Evolutionary conservation across 1,139 yeast genomes (phyloP).

Genomic region (Debaryomyces coudertii): DNA sequence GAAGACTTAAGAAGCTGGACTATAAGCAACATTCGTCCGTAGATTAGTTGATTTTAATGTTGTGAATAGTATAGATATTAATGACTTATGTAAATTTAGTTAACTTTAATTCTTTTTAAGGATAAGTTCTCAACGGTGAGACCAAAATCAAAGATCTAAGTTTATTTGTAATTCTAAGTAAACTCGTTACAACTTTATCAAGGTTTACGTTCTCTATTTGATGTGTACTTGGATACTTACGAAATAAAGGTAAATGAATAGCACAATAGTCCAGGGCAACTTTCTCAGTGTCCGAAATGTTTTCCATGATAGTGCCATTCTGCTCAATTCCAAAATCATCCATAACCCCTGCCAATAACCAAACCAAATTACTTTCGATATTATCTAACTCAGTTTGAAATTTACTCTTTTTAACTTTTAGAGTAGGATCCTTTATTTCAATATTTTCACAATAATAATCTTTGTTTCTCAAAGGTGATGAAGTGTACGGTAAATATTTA

Average conservation of each 20-base stretch:
- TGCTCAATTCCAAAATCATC: conserved; percentile 3
- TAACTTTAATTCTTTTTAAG: neutral
- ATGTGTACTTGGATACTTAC: neutral
- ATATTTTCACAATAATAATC: conserved; percentile 8
- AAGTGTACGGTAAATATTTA: conserved; percentile 25
- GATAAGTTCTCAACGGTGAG: neutral
- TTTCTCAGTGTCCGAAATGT: neutral
- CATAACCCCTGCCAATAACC: conserved; percentile 1
- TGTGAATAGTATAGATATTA: neutral
- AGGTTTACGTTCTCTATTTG: neutral
- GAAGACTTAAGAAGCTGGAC: conserved; percentile 53
- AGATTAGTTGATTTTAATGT: neutral
- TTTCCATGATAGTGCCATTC: neutral
- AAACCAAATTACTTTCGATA: conserved; percentile 1
- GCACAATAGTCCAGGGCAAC: neutral
- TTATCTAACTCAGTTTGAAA: neutral
- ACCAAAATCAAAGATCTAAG: neutral
- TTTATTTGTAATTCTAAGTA: conserved; percentile 3
- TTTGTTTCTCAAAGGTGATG: conserved; percentile 24
- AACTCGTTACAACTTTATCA: neutral
- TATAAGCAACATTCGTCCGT: conserved; percentile 16
- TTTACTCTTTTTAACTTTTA: neutral
- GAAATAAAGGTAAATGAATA: neutral
- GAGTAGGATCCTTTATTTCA: conserved; percentile 2
- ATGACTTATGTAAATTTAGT: neutral